Evolutionary conservation across 768 basidiomycete genomes (phyloP).

Genomic region (Podaxis sp.): DNA sequence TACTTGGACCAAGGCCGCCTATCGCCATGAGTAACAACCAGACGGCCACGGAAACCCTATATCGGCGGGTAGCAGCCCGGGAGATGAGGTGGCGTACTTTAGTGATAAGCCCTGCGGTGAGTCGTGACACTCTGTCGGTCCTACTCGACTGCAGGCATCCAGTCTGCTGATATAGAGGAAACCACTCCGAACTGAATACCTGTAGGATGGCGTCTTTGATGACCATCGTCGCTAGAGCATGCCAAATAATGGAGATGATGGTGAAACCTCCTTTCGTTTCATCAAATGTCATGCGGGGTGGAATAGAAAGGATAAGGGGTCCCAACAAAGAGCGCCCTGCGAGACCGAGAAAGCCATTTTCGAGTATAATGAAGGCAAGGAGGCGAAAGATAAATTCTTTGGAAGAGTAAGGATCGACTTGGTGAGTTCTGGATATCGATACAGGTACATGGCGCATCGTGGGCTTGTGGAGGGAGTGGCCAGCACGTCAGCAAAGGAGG

Average conservation of each 20-base stretch:
- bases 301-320: neutral
- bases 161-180: neutral
- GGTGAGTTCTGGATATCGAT: no score
- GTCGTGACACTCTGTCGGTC: neutral
- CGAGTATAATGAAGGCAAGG: neutral
- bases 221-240: neutral
- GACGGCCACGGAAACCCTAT: neutral
- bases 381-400: neutral
- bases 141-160: neutral
- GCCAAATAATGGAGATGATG: constrained; percentile 1
- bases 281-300: neutral
- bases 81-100: neutral
- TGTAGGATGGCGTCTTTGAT: neutral
- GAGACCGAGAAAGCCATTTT: neutral
- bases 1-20: neutral
- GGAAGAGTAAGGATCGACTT: no score
- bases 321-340: neutral
- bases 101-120: neutral
- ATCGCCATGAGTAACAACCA: neutral
- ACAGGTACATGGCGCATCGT: no score
- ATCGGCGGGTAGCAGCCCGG: neutral
- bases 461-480: no score
- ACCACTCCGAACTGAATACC: neutral
- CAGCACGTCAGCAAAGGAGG: no score
- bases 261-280: constrained; percentile 2